Conservation (phyloP, 805 yeast genomes). For the Kurtzmaniella fragi region DNA sequence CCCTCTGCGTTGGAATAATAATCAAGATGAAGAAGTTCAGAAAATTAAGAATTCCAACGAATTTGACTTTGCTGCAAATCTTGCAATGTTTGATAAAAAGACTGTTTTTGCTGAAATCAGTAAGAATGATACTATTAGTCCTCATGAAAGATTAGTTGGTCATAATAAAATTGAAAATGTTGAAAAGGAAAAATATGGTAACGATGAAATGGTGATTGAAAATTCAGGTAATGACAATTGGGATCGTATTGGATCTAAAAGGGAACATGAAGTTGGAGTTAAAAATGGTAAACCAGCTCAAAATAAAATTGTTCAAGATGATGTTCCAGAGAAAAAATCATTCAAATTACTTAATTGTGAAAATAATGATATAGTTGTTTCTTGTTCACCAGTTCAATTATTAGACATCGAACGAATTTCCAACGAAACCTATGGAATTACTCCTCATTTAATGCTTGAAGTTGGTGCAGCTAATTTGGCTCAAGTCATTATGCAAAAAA, state of each 20-base stretch:
- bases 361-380: conserved; percentile 38
- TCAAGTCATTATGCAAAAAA: conserved; percentile 46
- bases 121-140: conserved; percentile 54
- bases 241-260: conserved; percentile 38
- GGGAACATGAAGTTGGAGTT: conserved; percentile 2
- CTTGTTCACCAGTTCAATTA: conserved; percentile 74
- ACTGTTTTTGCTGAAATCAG: conserved; percentile 75
- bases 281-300: conserved; percentile 5
- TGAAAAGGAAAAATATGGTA: conserved; percentile 48
- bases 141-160: conserved; percentile 63
- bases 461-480: conserved; percentile 66
- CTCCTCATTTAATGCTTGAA: conserved; percentile 50
- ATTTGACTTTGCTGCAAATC: conserved; percentile 80
- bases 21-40: conserved; percentile 37
- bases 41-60: conserved; percentile 51
- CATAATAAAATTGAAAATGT: conserved; percentile 51
- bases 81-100: conserved; percentile 76
- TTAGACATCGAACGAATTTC: conserved; percentile 66
- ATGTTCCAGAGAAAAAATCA: conserved; percentile 9
- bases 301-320: conserved; percentile 9
- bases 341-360: conserved; percentile 15
- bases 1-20: conserved; percentile 31
- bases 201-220: conserved; percentile 70
- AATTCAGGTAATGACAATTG: conserved; percentile 42
- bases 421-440: conserved; percentile 44